Percentiles rank a stretch among this genome's conserved stretches.
These are phyloP conservation scores for Colletotrichum costaricense DNA, from an alignment of 2,329 filamentous ascomycete species.

Conservation along the genomic window DNA sequence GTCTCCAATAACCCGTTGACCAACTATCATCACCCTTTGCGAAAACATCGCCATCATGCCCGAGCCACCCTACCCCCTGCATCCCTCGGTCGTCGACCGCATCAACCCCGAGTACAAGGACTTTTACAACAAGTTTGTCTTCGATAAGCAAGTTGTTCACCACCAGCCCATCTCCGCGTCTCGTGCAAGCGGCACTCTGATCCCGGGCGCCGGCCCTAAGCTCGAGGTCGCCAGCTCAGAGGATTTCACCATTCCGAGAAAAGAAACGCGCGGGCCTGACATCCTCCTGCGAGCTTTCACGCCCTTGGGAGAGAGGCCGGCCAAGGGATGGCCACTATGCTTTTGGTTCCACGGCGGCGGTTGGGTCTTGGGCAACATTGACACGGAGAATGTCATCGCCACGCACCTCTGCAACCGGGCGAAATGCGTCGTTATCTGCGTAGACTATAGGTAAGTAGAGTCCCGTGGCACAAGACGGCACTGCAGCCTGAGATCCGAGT, in stretches of 20 bases:
- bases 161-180: slow-evolving; percentile 64
- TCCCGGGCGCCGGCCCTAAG: slow-evolving; percentile 62
- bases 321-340: slow-evolving; percentile 64
- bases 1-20: not conserved
- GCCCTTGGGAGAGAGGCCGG: slow-evolving; percentile 55
- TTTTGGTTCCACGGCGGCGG: slow-evolving; percentile 70
- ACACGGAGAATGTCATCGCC: slow-evolving; percentile 67
- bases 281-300: slow-evolving; percentile 63
- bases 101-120: slow-evolving; percentile 62
- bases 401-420: slow-evolving; percentile 63
- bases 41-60: slow-evolving; percentile 8
- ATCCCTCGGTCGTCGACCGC: slow-evolving; percentile 43
- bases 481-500: no score
- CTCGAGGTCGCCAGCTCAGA: slow-evolving; percentile 58
- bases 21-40: not conserved
- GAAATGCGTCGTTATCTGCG: slow-evolving; percentile 64
- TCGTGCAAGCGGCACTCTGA: slow-evolving; percentile 60
- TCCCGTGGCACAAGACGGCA: not conserved
- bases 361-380: slow-evolving; percentile 68
- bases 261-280: slow-evolving; percentile 58
- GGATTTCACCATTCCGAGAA: slow-evolving; percentile 56
- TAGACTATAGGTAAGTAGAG: slow-evolving; percentile 62
- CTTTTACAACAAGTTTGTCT: slow-evolving; percentile 64
- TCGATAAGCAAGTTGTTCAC: slow-evolving; percentile 65
- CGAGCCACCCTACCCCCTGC: slow-evolving; percentile 44